A percentile compares a stretch with the other conserved stretches of the same genome.
These are phyloP conservation scores for Trichosporon ovoides DNA, from an alignment of 1,284 basidiomycete species.

Conservation along the genomic window DNA sequence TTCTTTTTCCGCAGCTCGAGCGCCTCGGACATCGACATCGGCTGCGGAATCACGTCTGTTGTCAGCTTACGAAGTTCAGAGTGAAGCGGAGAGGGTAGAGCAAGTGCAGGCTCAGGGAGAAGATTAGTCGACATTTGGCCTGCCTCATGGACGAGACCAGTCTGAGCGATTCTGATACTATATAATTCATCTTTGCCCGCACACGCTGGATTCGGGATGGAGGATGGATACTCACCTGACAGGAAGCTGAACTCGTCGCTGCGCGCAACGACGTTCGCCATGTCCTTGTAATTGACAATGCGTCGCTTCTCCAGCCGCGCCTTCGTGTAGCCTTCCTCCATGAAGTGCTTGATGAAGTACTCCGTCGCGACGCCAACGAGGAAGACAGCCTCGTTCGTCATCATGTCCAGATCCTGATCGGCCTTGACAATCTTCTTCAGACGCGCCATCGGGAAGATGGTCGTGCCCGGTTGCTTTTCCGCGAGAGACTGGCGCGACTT, in stretches of 20 bases:
- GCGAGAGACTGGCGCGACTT: constrained; percentile 43
- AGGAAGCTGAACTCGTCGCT: constrained; percentile 47
- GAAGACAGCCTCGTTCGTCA: constrained; percentile 50
- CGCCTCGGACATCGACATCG: constrained; percentile 42
- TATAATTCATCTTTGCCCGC: constrained; percentile 27
- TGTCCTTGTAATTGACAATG: constrained; percentile 48
- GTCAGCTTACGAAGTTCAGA: constrained; percentile 12
- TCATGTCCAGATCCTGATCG: constrained; percentile 50
- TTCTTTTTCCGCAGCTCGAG: constrained; percentile 37
- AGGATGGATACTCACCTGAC: constrained; percentile 33
- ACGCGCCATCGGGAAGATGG: constrained; percentile 46
- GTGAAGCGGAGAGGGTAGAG: too few relatives aligned
- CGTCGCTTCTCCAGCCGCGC: constrained; percentile 49
- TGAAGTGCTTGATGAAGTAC: constrained; percentile 49
- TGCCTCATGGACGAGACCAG: constrained; percentile 13
- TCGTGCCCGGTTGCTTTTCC: constrained; percentile 45
- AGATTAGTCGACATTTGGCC: constrained; percentile 38
- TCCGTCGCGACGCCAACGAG: constrained; percentile 50
- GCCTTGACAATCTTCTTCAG: constrained; percentile 51
- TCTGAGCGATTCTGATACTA: constrained; percentile 34
- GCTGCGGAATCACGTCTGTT: constrained; percentile 41
- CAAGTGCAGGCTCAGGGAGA: constrained; percentile 41
- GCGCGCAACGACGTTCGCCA: constrained; percentile 40
- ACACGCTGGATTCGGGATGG: background rate
- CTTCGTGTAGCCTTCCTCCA: constrained; percentile 47